These are phyloP conservation scores for Solanum pinnatisectum DNA, from an alignment of 257 asterid genomes.

Conservation along the genomic window DNA sequence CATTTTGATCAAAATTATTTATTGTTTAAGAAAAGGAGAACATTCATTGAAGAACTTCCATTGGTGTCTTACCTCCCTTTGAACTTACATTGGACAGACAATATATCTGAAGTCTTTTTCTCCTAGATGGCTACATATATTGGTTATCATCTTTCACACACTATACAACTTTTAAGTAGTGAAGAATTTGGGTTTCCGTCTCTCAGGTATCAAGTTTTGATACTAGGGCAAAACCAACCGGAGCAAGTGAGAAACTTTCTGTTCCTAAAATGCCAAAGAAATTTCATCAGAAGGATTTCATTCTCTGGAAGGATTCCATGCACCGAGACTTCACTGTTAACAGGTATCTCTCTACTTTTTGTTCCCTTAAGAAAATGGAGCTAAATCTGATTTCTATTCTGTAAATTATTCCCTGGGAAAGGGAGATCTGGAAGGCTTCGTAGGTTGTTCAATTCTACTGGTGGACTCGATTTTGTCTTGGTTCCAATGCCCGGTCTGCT, in stretches of 20 bases:
- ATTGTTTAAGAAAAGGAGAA: not conserved
- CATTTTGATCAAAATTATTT: not conserved
- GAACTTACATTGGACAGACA: not conserved
- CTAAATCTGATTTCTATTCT: not conserved
- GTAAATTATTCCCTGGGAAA: not conserved
- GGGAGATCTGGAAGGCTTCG: not conserved
- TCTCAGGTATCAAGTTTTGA: slow-evolving; percentile 44
- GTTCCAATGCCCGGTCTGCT: not conserved
- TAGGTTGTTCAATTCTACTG: not conserved
- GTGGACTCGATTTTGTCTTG: not conserved
- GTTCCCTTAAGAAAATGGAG: not conserved
- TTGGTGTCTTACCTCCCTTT: not conserved
- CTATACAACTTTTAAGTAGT: not conserved
- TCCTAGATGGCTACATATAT: not conserved
- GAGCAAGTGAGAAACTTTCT: slow-evolving; percentile 8
- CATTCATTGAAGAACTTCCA: not conserved
- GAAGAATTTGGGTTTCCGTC: not conserved
- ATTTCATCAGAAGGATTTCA: slow-evolving; percentile 38
- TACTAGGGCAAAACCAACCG: slow-evolving; percentile 32
- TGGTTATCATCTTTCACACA: not conserved
- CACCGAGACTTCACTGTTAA: slow-evolving; percentile 86
- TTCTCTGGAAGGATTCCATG: slow-evolving; percentile 67
- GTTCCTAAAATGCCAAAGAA: slow-evolving; percentile 31
- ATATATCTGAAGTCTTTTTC: not conserved
- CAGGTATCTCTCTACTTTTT: slow-evolving; percentile 32